Conservation (phyloP, 805 yeast species). For the Geotrichum ghanense region DNA sequence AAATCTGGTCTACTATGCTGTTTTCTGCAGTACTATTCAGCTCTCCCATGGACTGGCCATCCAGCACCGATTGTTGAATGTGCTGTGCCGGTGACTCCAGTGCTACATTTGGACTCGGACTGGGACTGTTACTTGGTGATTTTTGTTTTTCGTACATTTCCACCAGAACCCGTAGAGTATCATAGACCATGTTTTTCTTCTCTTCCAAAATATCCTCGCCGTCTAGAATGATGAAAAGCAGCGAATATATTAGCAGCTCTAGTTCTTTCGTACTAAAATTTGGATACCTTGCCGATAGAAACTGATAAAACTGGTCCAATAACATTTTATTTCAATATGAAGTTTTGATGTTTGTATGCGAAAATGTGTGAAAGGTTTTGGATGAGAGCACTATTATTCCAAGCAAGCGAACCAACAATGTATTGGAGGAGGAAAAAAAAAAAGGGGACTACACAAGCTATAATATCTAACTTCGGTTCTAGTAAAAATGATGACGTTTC, state of each 20-base stretch:
- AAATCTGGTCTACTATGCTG: not conserved
- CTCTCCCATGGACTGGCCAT: not conserved
- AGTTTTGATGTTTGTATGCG: no score
- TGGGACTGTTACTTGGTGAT: not conserved
- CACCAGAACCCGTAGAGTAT: not conserved
- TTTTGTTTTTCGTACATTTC: conserved; percentile 1
- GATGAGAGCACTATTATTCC: no score
- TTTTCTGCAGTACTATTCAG: not conserved
- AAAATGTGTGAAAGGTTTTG: no score
- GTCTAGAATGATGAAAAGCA: not conserved
- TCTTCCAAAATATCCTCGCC: not conserved
- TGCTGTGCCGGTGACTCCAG: not conserved
- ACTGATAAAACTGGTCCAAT: not conserved
- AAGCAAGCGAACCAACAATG: no score
- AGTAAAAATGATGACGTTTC: no score
- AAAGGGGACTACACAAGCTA: no score
- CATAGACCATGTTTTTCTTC: not conserved
- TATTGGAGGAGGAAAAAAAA: no score
- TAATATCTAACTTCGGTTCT: no score
- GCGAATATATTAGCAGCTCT: not conserved
- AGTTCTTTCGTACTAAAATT: not conserved
- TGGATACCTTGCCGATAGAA: not conserved
- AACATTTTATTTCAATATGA: not conserved
- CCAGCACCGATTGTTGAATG: not conserved
- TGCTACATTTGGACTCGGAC: not conserved